Conservation (phyloP, 768 basidiomycete genomes). For the Termitomyces sp. region DNA sequence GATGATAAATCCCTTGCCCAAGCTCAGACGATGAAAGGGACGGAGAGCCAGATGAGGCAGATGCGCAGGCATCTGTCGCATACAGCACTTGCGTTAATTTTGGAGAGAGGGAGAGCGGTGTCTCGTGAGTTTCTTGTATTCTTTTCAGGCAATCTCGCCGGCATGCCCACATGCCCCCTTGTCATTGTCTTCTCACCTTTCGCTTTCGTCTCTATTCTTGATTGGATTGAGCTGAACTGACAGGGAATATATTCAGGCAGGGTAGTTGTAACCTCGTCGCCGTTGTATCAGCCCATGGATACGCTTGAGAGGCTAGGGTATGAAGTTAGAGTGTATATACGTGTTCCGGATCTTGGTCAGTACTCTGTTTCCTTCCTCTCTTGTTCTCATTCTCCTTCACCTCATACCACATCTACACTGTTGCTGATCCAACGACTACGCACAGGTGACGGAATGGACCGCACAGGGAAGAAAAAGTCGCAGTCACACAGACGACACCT, state of each 20-base stretch:
- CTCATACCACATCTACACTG: not conserved
- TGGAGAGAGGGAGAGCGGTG: slow-evolving; percentile 77
- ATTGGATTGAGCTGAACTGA: not conserved
- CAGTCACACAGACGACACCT: slow-evolving; percentile 12
- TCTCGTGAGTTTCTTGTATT: slow-evolving; percentile 33
- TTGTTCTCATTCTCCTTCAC: not conserved
- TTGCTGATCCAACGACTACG: not conserved
- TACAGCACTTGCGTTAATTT: slow-evolving; percentile 66
- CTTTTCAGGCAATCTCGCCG: not conserved
- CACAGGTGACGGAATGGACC: slow-evolving; percentile 51
- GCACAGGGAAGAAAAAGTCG: slow-evolving; percentile 21
- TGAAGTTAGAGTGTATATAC: slow-evolving; percentile 61
- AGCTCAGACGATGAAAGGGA: not conserved
- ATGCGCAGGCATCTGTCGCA: slow-evolving; percentile 55
- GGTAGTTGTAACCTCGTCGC: slow-evolving; percentile 76
- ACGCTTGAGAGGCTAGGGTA: slow-evolving; percentile 69
- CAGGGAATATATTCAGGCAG: slow-evolving; percentile 27
- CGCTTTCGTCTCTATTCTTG: not conserved
- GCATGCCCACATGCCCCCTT: not conserved
- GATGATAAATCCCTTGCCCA: not conserved
- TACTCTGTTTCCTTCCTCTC: not conserved
- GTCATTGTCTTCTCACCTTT: not conserved
- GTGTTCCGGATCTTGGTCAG: slow-evolving; percentile 60
- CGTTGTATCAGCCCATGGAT: slow-evolving; percentile 79
- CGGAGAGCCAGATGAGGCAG: not conserved